Evolutionary conservation across 179 eudicot species (phyloP), one percentile per base, ranked within the genome.

Genomic region (Gypsophila paniculata): DNA sequence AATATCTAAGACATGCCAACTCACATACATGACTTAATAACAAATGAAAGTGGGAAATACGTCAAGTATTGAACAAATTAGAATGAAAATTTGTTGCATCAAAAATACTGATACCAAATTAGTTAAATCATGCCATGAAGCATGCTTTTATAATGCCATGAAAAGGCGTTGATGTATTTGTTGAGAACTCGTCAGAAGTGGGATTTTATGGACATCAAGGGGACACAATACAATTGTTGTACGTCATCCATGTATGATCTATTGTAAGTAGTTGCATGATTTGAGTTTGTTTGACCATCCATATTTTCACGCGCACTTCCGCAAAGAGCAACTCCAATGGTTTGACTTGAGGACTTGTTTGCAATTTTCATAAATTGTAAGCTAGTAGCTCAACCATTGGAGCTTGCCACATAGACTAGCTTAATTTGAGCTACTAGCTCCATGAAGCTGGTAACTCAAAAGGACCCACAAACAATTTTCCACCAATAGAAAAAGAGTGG

Each of bases 101-200:
- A 36, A 36, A 36, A 36, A 36, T 36, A 7, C 5, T 3, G 42
- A 2, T 36, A 7, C 3, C 5, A 36, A 36, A 36, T 36, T 36
- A 36, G 42, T 36, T 70, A 62, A 70, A 46, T 36, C 42, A 36
- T 36, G 42, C 42, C 3, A 36, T 36, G 3, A 36, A 36, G 25
- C 60, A 65, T 72, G 69, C 53, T 55, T 57, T 23, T 69, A 21
- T 11, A 19, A 69, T 65, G 55, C 55, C 48, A 67, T 61, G 75
- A 71, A 65, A 64, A 68, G 66, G 74, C 60, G 76, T 72, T 72
- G 49, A 75, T 74, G 64, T 66, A 51, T 51, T 61, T 34, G 70
- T 55, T 74, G 46, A 68, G 59, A 66, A 44, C 25, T 66, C 42
- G 70, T 67, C 77, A 68, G 55, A 71, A 68, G 61, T 75, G 61